phyloP scores from a whole-genome alignment of 345 rosid species.

The Capsella bursapastoris region DNA sequence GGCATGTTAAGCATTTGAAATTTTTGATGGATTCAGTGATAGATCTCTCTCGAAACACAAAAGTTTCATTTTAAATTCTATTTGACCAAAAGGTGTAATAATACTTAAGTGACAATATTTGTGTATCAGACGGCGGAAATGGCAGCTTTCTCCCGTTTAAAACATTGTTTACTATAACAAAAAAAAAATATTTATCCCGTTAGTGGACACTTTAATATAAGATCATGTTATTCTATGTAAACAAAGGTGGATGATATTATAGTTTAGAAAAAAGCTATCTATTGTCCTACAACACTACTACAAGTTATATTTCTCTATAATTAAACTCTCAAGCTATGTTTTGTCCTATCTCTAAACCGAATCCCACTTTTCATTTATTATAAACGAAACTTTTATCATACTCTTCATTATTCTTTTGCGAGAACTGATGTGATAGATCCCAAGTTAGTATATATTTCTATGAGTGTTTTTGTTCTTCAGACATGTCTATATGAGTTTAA shows the following conservation, averaged over 20 bases:
- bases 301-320: slow-evolving; percentile 14
- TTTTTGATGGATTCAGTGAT: slow-evolving; percentile 33
- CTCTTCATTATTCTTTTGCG: too few species aligned
- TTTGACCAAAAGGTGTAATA: slow-evolving; percentile 49
- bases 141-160: slow-evolving; percentile 51
- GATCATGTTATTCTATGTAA: slow-evolving; percentile 2
- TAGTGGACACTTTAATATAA: slow-evolving; percentile 1
- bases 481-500: too few species aligned
- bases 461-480: too few species aligned
- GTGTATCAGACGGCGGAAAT: slow-evolving; percentile 65
- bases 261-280: slow-evolving; percentile 46
- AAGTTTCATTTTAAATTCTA: slow-evolving; percentile 35
- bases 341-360: slow-evolving; percentile 32
- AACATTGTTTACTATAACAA: slow-evolving; percentile 31
- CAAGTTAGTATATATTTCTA: too few species aligned
- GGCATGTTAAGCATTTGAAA: slow-evolving; percentile 30
- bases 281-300: slow-evolving; percentile 44
- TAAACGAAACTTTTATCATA: neutral
- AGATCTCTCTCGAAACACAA: neutral
- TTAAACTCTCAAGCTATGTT: slow-evolving; percentile 20
- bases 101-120: slow-evolving; percentile 43
- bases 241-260: slow-evolving; percentile 24
- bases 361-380: slow-evolving; percentile 18
- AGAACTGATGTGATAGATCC: too few species aligned
- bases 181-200: slow-evolving; percentile 33